phyloP scores from a whole-genome alignment of 495 filamentous ascomycete genomes.

The Neurospora sp. region DNA sequence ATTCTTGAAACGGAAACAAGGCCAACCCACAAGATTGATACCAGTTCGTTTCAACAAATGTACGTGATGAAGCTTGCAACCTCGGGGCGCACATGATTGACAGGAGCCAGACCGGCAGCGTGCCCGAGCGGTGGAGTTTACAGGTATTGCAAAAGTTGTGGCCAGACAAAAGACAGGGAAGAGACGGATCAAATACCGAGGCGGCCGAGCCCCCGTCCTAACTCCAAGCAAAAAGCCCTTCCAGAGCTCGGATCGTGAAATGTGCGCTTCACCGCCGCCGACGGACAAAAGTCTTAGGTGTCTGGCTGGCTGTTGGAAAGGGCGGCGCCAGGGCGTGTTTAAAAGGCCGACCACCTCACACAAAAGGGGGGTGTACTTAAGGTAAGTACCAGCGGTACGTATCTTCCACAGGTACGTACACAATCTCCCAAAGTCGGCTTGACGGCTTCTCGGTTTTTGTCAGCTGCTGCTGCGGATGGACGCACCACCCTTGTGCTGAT shows the following conservation, averaged over 20 bases:
- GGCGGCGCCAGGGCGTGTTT: constrained; percentile 9
- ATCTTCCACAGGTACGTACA: not conserved
- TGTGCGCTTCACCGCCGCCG: constrained; percentile 8
- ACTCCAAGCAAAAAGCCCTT: not conserved
- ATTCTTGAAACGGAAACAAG: not conserved
- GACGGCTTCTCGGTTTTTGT: constrained; percentile 19
- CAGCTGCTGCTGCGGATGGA: constrained; percentile 26
- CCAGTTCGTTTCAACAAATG: not conserved
- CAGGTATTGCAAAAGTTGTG: not conserved
- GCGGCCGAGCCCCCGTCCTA: not conserved
- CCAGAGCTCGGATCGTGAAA: not conserved
- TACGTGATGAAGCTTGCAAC: not conserved
- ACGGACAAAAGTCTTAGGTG: constrained; percentile 6
- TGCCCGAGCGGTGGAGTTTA: not conserved
- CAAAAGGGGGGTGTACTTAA: constrained; percentile 4
- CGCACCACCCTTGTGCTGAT: constrained; percentile 19
- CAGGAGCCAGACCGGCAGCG: not conserved
- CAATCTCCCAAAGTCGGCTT: not conserved
- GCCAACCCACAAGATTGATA: not conserved
- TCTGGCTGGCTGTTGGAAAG: constrained; percentile 1
- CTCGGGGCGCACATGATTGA: not conserved
- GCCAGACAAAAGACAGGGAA: not conserved
- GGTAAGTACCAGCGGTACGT: not conserved
- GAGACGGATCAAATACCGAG: not conserved
- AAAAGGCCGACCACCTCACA: constrained; percentile 6